phyloP scores from a whole-genome alignment of 2,329 filamentous ascomycete genomes.

The Fusarium solani-melongenae region DNA sequence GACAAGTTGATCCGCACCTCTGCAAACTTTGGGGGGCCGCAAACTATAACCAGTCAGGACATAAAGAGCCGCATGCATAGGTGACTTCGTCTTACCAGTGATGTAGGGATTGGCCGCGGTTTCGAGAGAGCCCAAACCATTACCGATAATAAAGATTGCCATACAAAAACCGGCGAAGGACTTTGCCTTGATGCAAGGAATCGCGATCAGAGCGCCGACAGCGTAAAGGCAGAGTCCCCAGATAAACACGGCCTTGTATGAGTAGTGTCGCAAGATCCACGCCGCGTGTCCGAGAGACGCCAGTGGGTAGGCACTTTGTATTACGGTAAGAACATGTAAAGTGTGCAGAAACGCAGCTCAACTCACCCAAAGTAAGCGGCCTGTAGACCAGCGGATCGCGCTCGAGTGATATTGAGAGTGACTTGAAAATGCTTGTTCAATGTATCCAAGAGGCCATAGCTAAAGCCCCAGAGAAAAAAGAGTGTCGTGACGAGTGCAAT shows the following conservation, averaged over 20 bases:
- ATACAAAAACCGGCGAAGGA: constrained; percentile 81
- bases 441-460: constrained; percentile 58
- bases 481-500: constrained; percentile 65
- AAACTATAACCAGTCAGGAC: constrained; percentile 44
- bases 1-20: constrained; percentile 81
- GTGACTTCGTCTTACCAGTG: constrained; percentile 53
- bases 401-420: constrained; percentile 56
- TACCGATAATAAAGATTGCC: constrained; percentile 78
- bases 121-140: constrained; percentile 78
- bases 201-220: constrained; percentile 64
- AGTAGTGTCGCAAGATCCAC: constrained; percentile 71
- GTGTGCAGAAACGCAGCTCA: constrained; percentile 41
- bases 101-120: constrained; percentile 83
- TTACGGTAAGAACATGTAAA: constrained; percentile 33
- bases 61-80: accelerated
- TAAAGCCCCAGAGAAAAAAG: constrained; percentile 61
- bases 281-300: constrained; percentile 75
- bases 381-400: constrained; percentile 59
- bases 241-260: constrained; percentile 76
- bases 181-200: constrained; percentile 66
- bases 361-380: constrained; percentile 67
- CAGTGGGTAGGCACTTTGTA: constrained; percentile 71
- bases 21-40: constrained; percentile 73
- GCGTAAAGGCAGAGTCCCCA: constrained; percentile 75
- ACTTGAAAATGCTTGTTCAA: constrained; percentile 63